These are phyloP conservation scores for Fusarium napiforme DNA, from an alignment of 2,329 filamentous ascomycete species.

Conservation along the genomic window DNA sequence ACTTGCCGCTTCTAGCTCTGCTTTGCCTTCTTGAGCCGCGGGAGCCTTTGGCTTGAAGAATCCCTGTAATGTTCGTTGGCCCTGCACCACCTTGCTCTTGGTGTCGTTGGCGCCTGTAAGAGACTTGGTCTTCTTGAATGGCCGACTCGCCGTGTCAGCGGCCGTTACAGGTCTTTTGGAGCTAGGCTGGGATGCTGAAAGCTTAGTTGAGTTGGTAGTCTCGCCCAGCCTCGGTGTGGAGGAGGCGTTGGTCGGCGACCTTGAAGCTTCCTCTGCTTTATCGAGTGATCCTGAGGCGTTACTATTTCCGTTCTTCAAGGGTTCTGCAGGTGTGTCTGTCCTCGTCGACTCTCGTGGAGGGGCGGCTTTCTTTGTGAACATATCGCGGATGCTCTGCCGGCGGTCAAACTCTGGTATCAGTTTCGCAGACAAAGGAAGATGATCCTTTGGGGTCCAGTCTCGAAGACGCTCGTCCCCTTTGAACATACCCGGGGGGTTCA, in stretches of 20 bases:
- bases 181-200: neutral
- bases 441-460: slow-evolving; percentile 73
- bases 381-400: slow-evolving; percentile 87
- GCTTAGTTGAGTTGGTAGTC: neutral
- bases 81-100: slow-evolving; percentile 49
- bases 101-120: slow-evolving; percentile 29
- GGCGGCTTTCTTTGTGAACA: slow-evolving; percentile 71
- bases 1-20: slow-evolving; percentile 3
- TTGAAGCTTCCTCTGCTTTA: neutral
- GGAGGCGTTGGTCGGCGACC: neutral
- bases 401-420: slow-evolving; percentile 89
- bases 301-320: neutral
- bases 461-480: slow-evolving; percentile 70
- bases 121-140: slow-evolving; percentile 45
- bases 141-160: slow-evolving; percentile 7
- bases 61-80: slow-evolving; percentile 73
- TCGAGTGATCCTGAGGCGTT: neutral
- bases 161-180: slow-evolving; percentile 33
- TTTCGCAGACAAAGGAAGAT: slow-evolving; percentile 81
- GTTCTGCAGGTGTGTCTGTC: neutral
- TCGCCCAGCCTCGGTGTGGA: neutral
- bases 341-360: slow-evolving; percentile 5
- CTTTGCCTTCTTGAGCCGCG: slow-evolving; percentile 14
- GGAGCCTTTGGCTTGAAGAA: slow-evolving; percentile 74
- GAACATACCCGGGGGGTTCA: slow-evolving; percentile 83